These are phyloP conservation scores for Cyclanthera cordifolia DNA, from an alignment of 306 rosid species.

Conservation along the genomic window DNA sequence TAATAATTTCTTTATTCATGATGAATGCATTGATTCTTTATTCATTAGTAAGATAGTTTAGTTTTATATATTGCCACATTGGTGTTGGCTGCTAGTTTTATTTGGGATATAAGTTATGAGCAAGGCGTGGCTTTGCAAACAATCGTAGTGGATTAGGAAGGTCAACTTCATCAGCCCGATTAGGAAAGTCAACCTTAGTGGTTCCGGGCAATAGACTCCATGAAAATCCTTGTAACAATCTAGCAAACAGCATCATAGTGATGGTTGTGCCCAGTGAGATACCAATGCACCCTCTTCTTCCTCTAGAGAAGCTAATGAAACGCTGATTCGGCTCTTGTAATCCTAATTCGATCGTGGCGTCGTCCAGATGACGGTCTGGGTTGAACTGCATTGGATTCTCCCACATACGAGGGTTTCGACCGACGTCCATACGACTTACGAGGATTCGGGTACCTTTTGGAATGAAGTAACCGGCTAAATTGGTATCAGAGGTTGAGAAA, in stretches of 20 bases:
- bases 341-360: neutral
- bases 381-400: neutral
- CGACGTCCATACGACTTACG: neutral
- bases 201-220: neutral
- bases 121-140: conserved; percentile 12
- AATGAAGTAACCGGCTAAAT: neutral
- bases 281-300: neutral
- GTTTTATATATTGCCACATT: no score
- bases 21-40: no score
- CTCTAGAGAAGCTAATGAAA: neutral
- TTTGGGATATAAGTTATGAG: conserved; percentile 3
- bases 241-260: neutral
- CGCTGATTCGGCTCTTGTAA: neutral
- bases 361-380: neutral
- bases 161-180: neutral
- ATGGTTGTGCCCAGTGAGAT: neutral
- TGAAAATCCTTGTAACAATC: neutral
- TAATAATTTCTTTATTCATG: no score
- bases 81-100: no score
- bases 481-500: neutral
- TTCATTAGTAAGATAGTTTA: no score
- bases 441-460: neutral
- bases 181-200: neutral
- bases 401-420: neutral
- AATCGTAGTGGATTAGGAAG: conserved; percentile 1